These are phyloP conservation scores for Aspergillus nanangensis DNA, from an alignment of 495 filamentous ascomycete genomes.

Conservation along the genomic window DNA sequence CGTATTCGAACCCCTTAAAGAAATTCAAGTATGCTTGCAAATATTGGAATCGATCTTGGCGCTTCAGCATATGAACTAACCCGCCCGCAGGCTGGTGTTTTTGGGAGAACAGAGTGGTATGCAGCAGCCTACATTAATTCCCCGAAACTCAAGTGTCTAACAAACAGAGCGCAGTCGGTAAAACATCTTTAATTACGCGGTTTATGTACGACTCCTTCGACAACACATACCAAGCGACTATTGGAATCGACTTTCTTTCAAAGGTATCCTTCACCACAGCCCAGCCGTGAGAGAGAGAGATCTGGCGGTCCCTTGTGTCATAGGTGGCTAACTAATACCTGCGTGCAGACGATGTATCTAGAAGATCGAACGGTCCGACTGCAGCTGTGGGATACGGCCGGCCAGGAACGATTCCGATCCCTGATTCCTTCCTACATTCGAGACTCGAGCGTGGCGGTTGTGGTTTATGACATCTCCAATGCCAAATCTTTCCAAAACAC, in stretches of 20 bases:
- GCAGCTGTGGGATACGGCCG: constrained; percentile 97
- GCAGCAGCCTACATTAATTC: constrained; percentile 7
- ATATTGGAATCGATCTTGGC: not conserved
- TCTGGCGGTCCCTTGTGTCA: not conserved
- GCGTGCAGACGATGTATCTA: constrained; percentile 89
- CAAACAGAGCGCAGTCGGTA: constrained; percentile 63
- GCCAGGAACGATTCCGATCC: constrained; percentile 94
- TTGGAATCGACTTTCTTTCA: constrained; percentile 98
- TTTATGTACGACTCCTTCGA: constrained; percentile 99
- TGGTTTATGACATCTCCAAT: constrained; percentile 98
- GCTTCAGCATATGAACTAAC: constrained; percentile 13
- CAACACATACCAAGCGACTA: constrained; percentile 99
- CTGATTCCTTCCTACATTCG: constrained; percentile 97
- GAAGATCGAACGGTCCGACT: constrained; percentile 96
- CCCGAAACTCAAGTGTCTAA: not conserved
- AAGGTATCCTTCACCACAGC: constrained; percentile 56
- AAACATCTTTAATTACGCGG: constrained; percentile 95
- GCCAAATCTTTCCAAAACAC: constrained; percentile 96
- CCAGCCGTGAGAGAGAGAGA: not conserved
- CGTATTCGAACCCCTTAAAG: constrained; percentile 98
- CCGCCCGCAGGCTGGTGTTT: constrained; percentile 73
- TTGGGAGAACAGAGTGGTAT: constrained; percentile 97
- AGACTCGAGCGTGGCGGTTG: constrained; percentile 93
- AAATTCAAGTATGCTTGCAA: constrained; percentile 83
- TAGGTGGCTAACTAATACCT: constrained; percentile 3